Base-by-base conservation (phyloP, 2,329 filamentous ascomycete species). In the Ceratocystis colombiana region DNA sequence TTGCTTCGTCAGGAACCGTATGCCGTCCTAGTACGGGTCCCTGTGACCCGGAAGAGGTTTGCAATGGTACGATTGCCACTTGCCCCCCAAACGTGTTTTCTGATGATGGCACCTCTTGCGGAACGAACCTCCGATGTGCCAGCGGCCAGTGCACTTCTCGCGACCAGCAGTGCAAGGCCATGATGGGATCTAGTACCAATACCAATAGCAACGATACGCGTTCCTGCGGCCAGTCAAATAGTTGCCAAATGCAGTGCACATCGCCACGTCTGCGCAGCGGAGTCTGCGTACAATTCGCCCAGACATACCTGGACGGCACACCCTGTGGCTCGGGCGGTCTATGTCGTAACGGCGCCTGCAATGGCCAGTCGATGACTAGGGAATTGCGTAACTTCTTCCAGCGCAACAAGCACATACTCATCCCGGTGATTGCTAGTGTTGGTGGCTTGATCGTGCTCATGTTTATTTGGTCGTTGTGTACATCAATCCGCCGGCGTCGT, bases 281-380 rank as follows among this genome's bases (percentile, higher is more conserved):
- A 67, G 79, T 82, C 6, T 96, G 90, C 75, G 86, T 88, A 68
- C 82, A 82, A 25, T 83, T 95, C 77, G 87, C 89, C 73, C 91
- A 96, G 74, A 94, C 95, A 76, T 97, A 96, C 76, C 79, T 97
- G 37, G 94, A 99, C 73, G 94, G 94, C 20, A 97, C 94, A 0
- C 78, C 83, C 1, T 99, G 94, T 73, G 82, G 85, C 64, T 88
- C 88, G 20, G 89, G 90, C 65, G 94, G 94, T 5, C 80, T 79
- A 66, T 99, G 94, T 75, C 73, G 75, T 64, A 93, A 92, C 71
- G 94, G 94, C 55, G 77, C 80, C 70, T 99, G 94, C 76, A 75
- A 82, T 71, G 92, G 90, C 68, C 79, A 84, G 45, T 86, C 83
- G 33, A 81, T 89, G 1, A 80, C 80, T 71, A 86, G 85, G 69